Evolutionary conservation across 2,329 filamentous ascomycete genomes (phyloP).

Genomic region (Aspergillus sp.): DNA sequence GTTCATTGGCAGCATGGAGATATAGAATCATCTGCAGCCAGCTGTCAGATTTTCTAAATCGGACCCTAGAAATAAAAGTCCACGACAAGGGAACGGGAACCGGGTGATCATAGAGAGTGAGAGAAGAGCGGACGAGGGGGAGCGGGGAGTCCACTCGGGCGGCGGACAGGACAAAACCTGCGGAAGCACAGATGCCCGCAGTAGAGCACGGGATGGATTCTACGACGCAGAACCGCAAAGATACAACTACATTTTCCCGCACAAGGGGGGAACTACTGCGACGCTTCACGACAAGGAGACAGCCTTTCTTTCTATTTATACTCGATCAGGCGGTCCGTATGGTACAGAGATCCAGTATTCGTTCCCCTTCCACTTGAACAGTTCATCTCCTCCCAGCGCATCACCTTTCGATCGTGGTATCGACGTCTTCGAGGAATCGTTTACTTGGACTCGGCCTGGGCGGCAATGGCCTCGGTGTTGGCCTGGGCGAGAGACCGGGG

Average conservation of each 20-base stretch:
- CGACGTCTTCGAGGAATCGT: conserved; percentile 17
- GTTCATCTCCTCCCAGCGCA: conserved; percentile 13
- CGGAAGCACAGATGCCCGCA: conserved; percentile 9
- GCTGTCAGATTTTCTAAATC: conserved; percentile 20
- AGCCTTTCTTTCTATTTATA: conserved; percentile 28
- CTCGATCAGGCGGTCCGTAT: conserved; percentile 30
- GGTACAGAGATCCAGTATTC: conserved; percentile 35
- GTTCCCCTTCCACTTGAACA: conserved; percentile 19
- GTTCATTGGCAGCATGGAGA: conserved; percentile 34
- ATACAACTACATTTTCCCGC: not conserved
- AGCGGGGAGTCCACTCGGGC: conserved; percentile 14
- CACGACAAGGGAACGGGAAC: conserved; percentile 2
- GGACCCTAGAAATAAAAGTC: conserved; percentile 3
- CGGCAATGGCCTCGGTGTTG: conserved; percentile 49
- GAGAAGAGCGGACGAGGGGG: conserved; percentile 16
- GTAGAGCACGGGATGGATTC: not conserved
- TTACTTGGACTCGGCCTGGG: conserved; percentile 44
- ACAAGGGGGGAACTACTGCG: not conserved
- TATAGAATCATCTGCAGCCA: conserved; percentile 21
- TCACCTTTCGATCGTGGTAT: conserved; percentile 19
- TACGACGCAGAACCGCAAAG: not conserved
- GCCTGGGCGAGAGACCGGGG: conserved; percentile 65
- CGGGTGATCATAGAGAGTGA: conserved; percentile 3
- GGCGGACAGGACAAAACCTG: conserved; percentile 22
- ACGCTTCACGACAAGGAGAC: conserved; percentile 11